A percentile compares a stretch with the other conserved stretches of the same genome.
phyloP scores from a whole-genome alignment of 768 basidiomycete genomes.

The Ramaria sp. region DNA sequence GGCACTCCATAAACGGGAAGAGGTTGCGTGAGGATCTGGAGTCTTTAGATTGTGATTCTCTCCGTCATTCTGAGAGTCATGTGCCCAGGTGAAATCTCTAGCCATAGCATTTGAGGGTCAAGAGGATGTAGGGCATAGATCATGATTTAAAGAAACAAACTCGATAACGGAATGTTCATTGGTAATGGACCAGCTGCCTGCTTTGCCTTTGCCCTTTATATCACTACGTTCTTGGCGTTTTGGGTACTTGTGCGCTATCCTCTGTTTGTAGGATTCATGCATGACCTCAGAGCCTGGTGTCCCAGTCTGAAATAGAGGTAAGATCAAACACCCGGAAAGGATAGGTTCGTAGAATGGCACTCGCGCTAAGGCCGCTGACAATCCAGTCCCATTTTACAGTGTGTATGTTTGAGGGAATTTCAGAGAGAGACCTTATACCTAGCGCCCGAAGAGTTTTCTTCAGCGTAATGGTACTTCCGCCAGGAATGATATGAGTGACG shows the following conservation, averaged over 20 bases:
- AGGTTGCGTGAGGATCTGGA: neutral
- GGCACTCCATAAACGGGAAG: neutral
- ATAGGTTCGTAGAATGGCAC: neutral
- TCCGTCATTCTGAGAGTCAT: slow-evolving; percentile 16
- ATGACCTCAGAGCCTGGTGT: slow-evolving; percentile 2
- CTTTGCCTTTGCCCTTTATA: neutral
- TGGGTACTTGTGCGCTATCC: neutral
- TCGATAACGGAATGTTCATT: slow-evolving; percentile 6
- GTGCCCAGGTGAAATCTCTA: slow-evolving; percentile 2
- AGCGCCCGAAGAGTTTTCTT: slow-evolving; percentile 26
- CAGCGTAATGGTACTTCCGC: slow-evolving; percentile 15
- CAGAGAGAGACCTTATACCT: slow-evolving; percentile 36
- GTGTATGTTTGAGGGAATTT: slow-evolving; percentile 58
- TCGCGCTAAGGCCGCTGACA: slow-evolving; percentile 24
- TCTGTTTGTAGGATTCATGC: slow-evolving; percentile 6
- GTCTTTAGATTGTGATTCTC: slow-evolving; percentile 3
- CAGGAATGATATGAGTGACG: slow-evolving; percentile 58
- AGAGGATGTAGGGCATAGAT: neutral
- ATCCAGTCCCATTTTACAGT: slow-evolving; percentile 60
- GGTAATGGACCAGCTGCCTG: neutral
- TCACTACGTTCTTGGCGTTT: neutral
- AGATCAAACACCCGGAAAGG: neutral
- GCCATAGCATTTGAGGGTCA: too few species aligned
- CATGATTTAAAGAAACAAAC: neutral
- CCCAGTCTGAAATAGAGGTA: neutral